These are phyloP conservation scores for Plasmodium vinckei DNA, from an alignment of 169 alveolate genomes.

Conservation along the genomic window DNA sequence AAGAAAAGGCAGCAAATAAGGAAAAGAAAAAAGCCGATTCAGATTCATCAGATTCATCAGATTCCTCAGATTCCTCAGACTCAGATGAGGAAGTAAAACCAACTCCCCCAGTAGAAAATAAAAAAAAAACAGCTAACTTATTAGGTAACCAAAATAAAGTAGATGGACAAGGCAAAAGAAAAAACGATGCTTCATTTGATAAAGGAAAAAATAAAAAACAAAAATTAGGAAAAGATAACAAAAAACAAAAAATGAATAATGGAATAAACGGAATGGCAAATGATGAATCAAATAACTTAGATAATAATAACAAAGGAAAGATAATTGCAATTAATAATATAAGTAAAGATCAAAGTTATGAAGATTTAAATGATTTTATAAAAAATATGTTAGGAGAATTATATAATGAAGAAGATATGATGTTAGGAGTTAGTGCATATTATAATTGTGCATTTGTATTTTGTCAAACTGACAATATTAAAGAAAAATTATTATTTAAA, in stretches of 20 bases:
- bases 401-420: constrained; percentile 17
- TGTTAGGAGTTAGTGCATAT: neutral
- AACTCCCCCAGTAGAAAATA: neutral
- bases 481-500: constrained; percentile 10
- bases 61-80: constrained; percentile 40
- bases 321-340: constrained; percentile 30
- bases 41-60: neutral
- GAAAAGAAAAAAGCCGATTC: neutral
- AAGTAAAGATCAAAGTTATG: constrained; percentile 18
- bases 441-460: constrained; percentile 36
- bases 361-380: constrained; percentile 20
- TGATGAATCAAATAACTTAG: neutral
- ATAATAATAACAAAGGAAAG: neutral
- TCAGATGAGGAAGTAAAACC: constrained; percentile 1
- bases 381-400: constrained; percentile 8
- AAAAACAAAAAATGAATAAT: neutral
- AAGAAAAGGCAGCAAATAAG: neutral
- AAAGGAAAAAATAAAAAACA: constrained; percentile 46
- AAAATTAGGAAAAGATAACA: constrained; percentile 8
- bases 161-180: constrained; percentile 49
- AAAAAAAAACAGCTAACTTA: neutral
- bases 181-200: neutral
- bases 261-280: neutral
- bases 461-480: constrained; percentile 10
- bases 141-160: neutral